These are phyloP conservation scores for Globisporangium barbulae DNA, from an alignment of 352 stramenopile species.

Conservation along the genomic window DNA sequence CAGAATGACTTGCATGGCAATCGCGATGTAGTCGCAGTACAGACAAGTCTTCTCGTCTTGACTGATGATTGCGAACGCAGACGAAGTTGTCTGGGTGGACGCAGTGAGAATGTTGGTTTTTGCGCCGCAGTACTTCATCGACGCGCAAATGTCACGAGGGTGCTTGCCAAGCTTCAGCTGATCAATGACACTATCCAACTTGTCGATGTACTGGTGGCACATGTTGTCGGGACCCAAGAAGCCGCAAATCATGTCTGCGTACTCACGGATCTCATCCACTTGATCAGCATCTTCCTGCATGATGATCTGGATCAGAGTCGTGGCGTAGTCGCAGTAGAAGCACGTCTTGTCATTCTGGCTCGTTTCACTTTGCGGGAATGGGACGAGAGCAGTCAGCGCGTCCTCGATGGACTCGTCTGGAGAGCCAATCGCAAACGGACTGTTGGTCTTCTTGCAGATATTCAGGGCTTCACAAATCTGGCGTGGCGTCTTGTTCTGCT, in stretches of 20 bases:
- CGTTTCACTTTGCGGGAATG: not conserved
- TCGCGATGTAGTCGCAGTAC: slow-evolving; percentile 64
- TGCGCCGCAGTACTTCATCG: slow-evolving; percentile 52
- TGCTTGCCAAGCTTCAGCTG: slow-evolving; percentile 58
- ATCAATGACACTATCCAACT: slow-evolving; percentile 70
- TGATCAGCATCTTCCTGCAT: slow-evolving; percentile 52
- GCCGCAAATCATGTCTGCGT: slow-evolving; percentile 73
- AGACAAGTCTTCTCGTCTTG: slow-evolving; percentile 38
- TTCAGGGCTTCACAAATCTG: slow-evolving; percentile 16
- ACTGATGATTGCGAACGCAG: not conserved
- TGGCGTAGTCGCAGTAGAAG: slow-evolving; percentile 59
- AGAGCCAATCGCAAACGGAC: not conserved
- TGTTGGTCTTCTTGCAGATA: slow-evolving; percentile 15
- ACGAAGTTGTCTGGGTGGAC: slow-evolving; percentile 20
- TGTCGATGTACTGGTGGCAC: slow-evolving; percentile 64
- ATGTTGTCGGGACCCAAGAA: slow-evolving; percentile 55
- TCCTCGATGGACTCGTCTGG: slow-evolving; percentile 15
- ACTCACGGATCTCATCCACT: slow-evolving; percentile 52
- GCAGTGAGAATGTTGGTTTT: slow-evolving; percentile 9
- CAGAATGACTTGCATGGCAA: slow-evolving; percentile 49
- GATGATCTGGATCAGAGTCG: slow-evolving; percentile 52
- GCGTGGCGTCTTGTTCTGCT: slow-evolving; percentile 9
- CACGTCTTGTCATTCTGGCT: slow-evolving; percentile 32
- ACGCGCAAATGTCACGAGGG: slow-evolving; percentile 54
- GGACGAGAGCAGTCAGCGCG: slow-evolving; percentile 8